These are phyloP conservation scores for Nemania sp. DNA, from an alignment of 2,329 filamentous ascomycete species.

Conservation along the genomic window DNA sequence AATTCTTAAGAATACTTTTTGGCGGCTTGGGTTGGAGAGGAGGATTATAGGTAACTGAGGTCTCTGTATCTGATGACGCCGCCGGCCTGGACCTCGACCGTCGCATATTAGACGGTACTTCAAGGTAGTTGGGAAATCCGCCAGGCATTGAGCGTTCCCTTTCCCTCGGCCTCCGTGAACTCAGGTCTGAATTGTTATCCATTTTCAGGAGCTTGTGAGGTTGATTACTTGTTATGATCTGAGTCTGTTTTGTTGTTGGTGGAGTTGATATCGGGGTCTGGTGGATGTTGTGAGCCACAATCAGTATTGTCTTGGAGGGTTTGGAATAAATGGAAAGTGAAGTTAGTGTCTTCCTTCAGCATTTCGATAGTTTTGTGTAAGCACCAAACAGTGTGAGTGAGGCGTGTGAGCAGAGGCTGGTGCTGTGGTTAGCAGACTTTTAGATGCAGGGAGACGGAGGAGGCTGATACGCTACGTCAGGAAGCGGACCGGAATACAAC, in stretches of 20 bases:
- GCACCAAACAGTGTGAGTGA: constrained; percentile 37
- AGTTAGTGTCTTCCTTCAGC: constrained; percentile 28
- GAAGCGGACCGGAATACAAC: constrained; percentile 30
- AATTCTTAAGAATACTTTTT: constrained; percentile 38
- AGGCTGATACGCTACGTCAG: constrained; percentile 35
- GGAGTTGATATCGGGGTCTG: too few relatives aligned
- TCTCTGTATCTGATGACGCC: constrained; percentile 29
- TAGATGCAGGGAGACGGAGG: constrained; percentile 34
- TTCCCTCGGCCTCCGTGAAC: constrained; percentile 30
- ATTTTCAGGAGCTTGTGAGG: constrained; percentile 9
- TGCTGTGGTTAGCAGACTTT: constrained; percentile 11
- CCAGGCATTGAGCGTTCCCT: constrained; percentile 33
- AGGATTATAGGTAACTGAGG: constrained; percentile 25
- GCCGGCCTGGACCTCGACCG: constrained; percentile 27
- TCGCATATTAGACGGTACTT: constrained; percentile 24
- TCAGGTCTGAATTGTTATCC: constrained; percentile 29
- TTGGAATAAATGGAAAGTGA: constrained; percentile 27
- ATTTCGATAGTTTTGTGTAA: constrained; percentile 30
- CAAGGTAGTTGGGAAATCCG: constrained; percentile 32
- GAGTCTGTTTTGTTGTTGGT: too few relatives aligned
- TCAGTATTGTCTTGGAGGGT: constrained; percentile 23
- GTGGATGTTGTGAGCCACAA: constrained; percentile 21
- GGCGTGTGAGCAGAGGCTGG: constrained; percentile 28
- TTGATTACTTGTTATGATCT: constrained; percentile 31
- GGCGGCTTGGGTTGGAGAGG: constrained; percentile 28